Evolutionary conservation across 202 grass and related monocot genomes (phyloP), one percentile per base, ranked within the genome.

Genomic region (Zizania palustris): DNA sequence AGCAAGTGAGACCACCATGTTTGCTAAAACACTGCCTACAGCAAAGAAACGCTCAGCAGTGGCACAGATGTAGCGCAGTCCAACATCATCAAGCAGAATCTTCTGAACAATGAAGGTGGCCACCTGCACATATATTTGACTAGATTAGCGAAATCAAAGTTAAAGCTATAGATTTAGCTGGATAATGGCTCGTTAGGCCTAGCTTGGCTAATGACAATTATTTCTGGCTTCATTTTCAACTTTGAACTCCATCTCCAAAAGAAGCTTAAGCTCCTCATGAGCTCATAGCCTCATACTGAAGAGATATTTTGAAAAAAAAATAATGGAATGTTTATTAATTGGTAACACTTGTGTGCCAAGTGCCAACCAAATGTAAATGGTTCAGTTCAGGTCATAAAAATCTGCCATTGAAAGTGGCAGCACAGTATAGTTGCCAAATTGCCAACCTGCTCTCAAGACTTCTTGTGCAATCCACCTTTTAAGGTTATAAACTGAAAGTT

Each of bases 51-150:
- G 91, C 85, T 99, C 92, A 60, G 91, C 83, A 45, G 91, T 98
- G 36, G 91, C 91, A 45, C 95, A 98, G 14, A 98, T 93, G 65
- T 98, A 95, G 42, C 80, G 90, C 85, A 98, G 71, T 42, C 96
- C 96, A 75, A 95, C 87, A 67, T 99, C 96, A 83, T 99, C 96
- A 53, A 99, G 84, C 34, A 95, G 83, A 84, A 99, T 99, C 78
- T 99, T 95, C 80, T 99, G 96, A 33, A 99, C 96, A 71, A 99
- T 99, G 79, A 99, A 99, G 63, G 96, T 99, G 34, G 96, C 91
- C 38, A 99, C 96, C 96, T 99, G 75, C 40, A 66, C 38, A 65
- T 38, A 51, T 28, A 70, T 19, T 60, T 58, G 3, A 33, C 5
- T 80, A 66, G 56, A 39, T 72, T 51, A 86, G 28, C 56, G 40